Percentiles rank a stretch among this genome's conserved stretches.
phyloP scores from a whole-genome alignment of 1,139 yeast genomes.

The Yamadazyma jaroonii region DNA sequence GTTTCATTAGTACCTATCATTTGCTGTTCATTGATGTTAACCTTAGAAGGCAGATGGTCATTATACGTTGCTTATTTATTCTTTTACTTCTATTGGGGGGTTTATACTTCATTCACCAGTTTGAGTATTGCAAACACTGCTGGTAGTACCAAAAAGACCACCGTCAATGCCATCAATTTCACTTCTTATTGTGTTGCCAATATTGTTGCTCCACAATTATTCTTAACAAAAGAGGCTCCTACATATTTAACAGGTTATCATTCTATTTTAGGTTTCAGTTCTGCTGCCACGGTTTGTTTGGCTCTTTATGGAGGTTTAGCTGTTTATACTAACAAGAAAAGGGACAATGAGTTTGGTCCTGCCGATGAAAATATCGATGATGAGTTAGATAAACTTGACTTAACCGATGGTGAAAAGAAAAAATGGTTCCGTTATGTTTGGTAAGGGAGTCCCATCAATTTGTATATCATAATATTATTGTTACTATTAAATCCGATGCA shows the following conservation, averaged over 20 bases:
- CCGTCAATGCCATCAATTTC: constrained; percentile 22
- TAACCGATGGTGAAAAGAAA: constrained; percentile 18
- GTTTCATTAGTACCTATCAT: constrained; percentile 37
- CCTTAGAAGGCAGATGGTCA: constrained; percentile 13
- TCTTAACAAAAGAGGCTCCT: constrained; percentile 22
- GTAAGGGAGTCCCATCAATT: constrained; percentile 5
- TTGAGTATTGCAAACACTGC: constrained; percentile 24
- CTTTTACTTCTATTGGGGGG: constrained; percentile 21
- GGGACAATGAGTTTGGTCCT: constrained; percentile 17
- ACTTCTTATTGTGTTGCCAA: constrained; percentile 23
- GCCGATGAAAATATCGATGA: constrained; percentile 13
- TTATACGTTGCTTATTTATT: constrained; percentile 27
- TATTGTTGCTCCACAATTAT: constrained; percentile 26
- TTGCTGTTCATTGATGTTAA: constrained; percentile 34
- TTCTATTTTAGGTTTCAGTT: constrained; percentile 17
- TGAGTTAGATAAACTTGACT: constrained; percentile 14
- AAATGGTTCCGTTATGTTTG: constrained; percentile 18
- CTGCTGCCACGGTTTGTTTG: constrained; percentile 12
- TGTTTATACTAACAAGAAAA: constrained; percentile 12
- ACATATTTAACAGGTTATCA: constrained; percentile 23
- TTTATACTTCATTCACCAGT: constrained; percentile 22
- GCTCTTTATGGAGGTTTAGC: constrained; percentile 14
- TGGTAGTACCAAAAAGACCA: constrained; percentile 24
- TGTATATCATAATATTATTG: too few species aligned
- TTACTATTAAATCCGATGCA: neutral